Evolutionary conservation across 352 stramenopile species (phyloP), one percentile per base, ranked within the genome.

Genomic region (Globisporangium cederbergense): DNA sequence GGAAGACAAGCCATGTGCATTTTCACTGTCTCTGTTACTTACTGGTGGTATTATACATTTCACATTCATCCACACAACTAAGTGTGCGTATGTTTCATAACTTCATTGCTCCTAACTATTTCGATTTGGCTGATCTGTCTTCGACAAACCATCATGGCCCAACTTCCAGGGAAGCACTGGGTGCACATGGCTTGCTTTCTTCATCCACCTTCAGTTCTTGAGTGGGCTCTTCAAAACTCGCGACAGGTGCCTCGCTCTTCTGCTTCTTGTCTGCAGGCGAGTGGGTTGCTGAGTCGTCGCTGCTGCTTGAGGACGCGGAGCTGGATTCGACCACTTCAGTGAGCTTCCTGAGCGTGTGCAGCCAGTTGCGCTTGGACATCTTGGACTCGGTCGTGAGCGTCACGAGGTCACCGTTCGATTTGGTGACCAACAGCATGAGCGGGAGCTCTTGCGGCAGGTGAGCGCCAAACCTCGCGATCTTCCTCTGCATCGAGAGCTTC

Each of bases 341-440:
- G 38, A 68, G 56, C 49, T 64, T 64, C 28, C 47, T 40, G 45
- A 68, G 47, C 38, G 63, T 68, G 63, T 68, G 63, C 36, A 68
- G 56, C 62, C 62, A 68, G 10, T 68, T 68, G 55, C 62, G 62
- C 55, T 68, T 68, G 22, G 47, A 53, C 16, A 62, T 38, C 45
- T 60, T 58, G 14, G 45, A 59, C 45, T 68, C 62, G 10, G 62
- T 28, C 4, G 62, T 68, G 20, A 68, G 46, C 6, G 49, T 53
- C 46, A 90, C 75, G 46, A 77, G 79, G 54, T 89, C 79, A 14
- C 81, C 83, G 49, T 83, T 83, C n/a, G 74, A 69, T 43, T 81
- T 86, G 50, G 83, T 90, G 25, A 90, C 78, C 63, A 87, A 81
- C 51, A 92, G 87, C 75, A 92, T 78, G 54, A 79, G 70, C 43